Evolutionary conservation across 768 basidiomycete species (phyloP), one percentile per base, ranked within the genome.

Genomic region (Trametes coccinea): DNA sequence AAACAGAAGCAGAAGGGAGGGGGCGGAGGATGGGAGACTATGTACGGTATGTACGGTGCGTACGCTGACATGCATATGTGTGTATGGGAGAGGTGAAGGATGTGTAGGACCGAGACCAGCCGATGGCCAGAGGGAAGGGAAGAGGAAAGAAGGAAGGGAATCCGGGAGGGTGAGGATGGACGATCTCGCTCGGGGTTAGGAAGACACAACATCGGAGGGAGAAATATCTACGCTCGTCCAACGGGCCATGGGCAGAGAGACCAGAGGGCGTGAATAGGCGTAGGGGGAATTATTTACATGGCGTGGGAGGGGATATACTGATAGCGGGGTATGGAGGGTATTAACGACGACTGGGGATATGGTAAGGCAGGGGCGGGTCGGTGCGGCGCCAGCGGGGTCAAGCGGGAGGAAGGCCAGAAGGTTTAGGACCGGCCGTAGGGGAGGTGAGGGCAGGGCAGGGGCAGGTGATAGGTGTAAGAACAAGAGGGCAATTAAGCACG

Each of bases 181-280:
- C 22, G 41, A 43, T 43, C 14, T 13, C 41, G 41, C 41, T 5
- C 10, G n/a, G 14, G 39, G 39, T 13, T 7, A 17, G 17, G 10
- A 43, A 27, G 27, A 37, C 34, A 37, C 17, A 43, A 29, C 27
- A 27, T 17, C 16, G n/a, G 39, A 53, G 17, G 27, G 47, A 5
- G 41, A 43, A n/a, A 43, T 6, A 30, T 58, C 56, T 58, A 58
- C 49, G 30, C 48, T 49, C 56, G 56, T 51, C 56, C 56, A 51
- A 50, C 48, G 56, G 56, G 40, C 22, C 8, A 13, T 17, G 9
- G 46, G 34, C 33, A n/a, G 33, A 5, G 33, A 44, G 54, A 34
- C 10, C 34, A 37, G 6, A 37, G 34, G 34, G 6, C 34, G 34
- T 37, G 16, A 39, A n/a, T 8, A 52, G 52, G 49, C 14, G 17